Evolutionary conservation across 2,329 filamentous ascomycete genomes (phyloP), one percentile per base, ranked within the genome.

Genomic region (Nigrospora osmanthi): DNA sequence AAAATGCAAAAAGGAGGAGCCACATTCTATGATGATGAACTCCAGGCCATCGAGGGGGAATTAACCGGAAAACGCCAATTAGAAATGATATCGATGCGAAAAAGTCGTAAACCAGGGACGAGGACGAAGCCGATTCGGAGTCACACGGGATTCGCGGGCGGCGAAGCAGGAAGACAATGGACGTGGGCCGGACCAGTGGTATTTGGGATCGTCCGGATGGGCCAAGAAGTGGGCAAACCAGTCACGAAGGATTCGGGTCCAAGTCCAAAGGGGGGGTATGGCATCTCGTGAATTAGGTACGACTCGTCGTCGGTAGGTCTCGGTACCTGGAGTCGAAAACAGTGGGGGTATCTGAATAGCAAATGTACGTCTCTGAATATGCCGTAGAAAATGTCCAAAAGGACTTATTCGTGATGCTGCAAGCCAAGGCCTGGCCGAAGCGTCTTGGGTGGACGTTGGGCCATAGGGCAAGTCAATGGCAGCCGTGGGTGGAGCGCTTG

Each of bases 261-360:
- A 28, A 28, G 23, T 28, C 23, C 23, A 28, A 28, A 10, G 23
- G 23, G 23, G 23, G 23, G 23, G 23, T 28, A 28, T 28, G 6
- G 23, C 7, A 28, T 28, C 23, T 44, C 42, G 23, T 39, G 35
- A 42, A 42, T 16, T 38, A 36, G 43, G n/a, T 33, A 15, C 35
- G 31, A 43, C 38, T 49, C 35, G 31, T 39, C 38, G 37, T 19
- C 28, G 33, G 32, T 35, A 33, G 36, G 38, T 42, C 49, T 42
- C 46, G 48, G 51, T 45, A 42, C 43, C 47, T 47, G 39, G 28
- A 32, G 33, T 51, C 42, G 47, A 47, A 49, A 54, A 49, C 47
- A 52, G 51, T 57, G 47, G 50, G 54, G 59, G 58, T 61, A 61
- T 62, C 56, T 56, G 50, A 55, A 54, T 47, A 51, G 54, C 53